phyloP scores from a whole-genome alignment of 2,329 filamentous ascomycete species.

The Talaromyces sp. region DNA sequence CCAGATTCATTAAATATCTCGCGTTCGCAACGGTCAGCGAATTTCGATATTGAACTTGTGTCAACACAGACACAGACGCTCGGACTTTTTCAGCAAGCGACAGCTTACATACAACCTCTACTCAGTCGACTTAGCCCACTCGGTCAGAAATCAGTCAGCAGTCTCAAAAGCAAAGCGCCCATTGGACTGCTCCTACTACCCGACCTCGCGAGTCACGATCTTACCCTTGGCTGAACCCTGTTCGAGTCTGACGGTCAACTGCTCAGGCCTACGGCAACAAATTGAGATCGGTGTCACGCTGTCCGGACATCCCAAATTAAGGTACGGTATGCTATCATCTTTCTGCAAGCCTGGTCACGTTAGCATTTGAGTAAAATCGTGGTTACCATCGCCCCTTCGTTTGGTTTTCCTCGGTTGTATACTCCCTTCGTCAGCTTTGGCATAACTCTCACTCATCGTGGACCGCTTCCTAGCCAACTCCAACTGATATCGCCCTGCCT shows the following conservation, averaged over 20 bases:
- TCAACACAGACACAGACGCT: not conserved
- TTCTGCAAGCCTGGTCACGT: constrained; percentile 1
- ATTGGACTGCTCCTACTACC: not conserved
- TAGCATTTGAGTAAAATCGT: not conserved
- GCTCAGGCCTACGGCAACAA: not conserved
- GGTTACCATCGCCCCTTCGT: not conserved
- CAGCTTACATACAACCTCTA: not conserved
- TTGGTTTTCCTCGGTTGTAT: not conserved
- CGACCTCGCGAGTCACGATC: not conserved
- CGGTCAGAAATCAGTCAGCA: constrained; percentile 1
- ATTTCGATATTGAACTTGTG: not conserved
- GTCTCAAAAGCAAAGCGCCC: not conserved
- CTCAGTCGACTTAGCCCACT: not conserved
- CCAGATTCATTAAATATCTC: not conserved
- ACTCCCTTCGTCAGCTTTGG: not conserved
- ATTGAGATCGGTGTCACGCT: not conserved
- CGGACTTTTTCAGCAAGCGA: not conserved
- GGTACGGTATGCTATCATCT: not conserved
- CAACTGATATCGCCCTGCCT: not conserved
- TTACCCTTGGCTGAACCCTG: not conserved
- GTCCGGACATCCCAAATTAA: not conserved
- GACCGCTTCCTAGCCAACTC: not conserved
- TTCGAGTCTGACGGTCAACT: not conserved
- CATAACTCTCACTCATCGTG: not conserved
- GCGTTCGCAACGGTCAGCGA: not conserved